Percentiles rank a stretch among this genome's conserved stretches.
Conservation (phyloP, 805 yeast genomes). For the Ogataea nakhonphanomensis region DNA sequence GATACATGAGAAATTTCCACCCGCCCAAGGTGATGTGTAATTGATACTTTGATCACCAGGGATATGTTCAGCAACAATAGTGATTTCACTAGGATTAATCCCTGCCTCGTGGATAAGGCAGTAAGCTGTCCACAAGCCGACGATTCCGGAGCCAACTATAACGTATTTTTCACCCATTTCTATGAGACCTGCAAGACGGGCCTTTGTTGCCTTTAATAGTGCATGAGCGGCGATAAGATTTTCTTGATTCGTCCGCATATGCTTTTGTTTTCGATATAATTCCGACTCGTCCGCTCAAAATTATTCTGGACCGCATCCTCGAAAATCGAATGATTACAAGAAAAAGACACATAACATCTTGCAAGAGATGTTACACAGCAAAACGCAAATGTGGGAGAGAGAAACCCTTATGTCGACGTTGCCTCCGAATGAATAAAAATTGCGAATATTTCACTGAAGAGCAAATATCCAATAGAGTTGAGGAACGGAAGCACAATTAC, state of each 20-base stretch:
- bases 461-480: conserved; percentile 10
- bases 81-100: conserved; percentile 40
- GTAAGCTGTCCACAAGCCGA: conserved; percentile 62
- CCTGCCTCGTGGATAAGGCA: conserved; percentile 39
- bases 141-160: conserved; percentile 56
- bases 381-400: conserved; percentile 23
- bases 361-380: conserved; percentile 18
- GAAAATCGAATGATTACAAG: conserved; percentile 12
- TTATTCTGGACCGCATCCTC: conserved; percentile 3
- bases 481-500: conserved; percentile 2
- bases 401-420: conserved; percentile 16
- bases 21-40: conserved; percentile 83
- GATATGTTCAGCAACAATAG: conserved; percentile 58
- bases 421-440: conserved; percentile 8
- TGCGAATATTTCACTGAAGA: conserved; percentile 22
- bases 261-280: neutral
- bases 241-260: neutral
- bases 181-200: no score
- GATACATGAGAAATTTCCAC: conserved; percentile 59
- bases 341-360: conserved; percentile 18
- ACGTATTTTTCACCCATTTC: conserved; percentile 16
- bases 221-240: neutral
- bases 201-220: no score
- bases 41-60: conserved; percentile 77
- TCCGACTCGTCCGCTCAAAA: no score